phyloP scores from a whole-genome alignment of 2,329 filamentous ascomycete genomes.

The Gaeumannomyces sp. region DNA sequence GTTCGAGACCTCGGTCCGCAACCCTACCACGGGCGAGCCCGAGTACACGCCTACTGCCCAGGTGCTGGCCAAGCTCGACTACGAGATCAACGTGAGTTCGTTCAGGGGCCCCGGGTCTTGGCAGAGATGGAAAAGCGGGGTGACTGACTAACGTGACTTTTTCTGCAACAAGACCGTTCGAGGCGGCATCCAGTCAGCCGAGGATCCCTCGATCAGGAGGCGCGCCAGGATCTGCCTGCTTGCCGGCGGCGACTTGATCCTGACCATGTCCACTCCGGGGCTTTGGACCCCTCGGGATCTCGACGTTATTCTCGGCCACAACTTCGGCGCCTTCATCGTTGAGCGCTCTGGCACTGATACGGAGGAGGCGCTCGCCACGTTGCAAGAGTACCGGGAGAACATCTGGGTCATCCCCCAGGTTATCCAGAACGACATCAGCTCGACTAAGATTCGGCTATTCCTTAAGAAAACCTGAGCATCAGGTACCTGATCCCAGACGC shows the following conservation, averaged over 20 bases:
- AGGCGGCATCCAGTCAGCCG: slow-evolving; percentile 63
- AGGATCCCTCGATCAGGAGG: slow-evolving; percentile 54
- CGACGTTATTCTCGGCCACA: slow-evolving; percentile 71
- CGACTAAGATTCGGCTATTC: slow-evolving; percentile 75
- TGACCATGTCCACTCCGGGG: slow-evolving; percentile 65
- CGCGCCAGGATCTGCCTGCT: slow-evolving; percentile 72
- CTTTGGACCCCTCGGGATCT: slow-evolving; percentile 83
- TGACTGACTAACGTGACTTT: too few relatives aligned
- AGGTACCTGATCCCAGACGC: slow-evolving; percentile 47
- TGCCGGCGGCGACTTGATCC: slow-evolving; percentile 67
- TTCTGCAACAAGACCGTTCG: slow-evolving; percentile 35
- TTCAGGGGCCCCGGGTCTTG: too few relatives aligned
- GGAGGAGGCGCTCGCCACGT: slow-evolving; percentile 74
- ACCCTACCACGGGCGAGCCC: slow-evolving; percentile 39
- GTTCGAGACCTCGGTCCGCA: slow-evolving; percentile 67
- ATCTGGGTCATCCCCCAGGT: slow-evolving; percentile 84
- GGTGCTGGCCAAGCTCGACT: slow-evolving; percentile 84
- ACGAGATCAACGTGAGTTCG: slow-evolving; percentile 68
- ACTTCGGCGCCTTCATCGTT: slow-evolving; percentile 80
- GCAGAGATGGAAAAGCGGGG: too few relatives aligned
- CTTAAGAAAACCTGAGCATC: slow-evolving; percentile 76
- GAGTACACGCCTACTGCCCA: slow-evolving; percentile 84
- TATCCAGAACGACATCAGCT: slow-evolving; percentile 78
- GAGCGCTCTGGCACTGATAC: slow-evolving; percentile 85
- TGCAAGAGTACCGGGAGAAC: slow-evolving; percentile 79